Conservation (phyloP, 805 yeast genomes). For the Yarrowia keelungensis region DNA sequence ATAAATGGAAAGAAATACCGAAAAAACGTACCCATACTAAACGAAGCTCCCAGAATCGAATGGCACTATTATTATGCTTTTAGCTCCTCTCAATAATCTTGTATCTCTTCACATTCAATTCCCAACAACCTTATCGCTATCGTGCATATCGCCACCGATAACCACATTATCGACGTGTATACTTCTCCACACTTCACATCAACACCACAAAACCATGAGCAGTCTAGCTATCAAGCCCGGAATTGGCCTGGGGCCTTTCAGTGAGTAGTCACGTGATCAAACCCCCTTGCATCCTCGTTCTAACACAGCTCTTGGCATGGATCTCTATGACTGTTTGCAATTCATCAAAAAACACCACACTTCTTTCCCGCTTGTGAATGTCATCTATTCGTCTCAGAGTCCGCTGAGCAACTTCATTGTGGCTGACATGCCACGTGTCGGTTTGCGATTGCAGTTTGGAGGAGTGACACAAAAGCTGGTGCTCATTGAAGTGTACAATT, state of each 20-base stretch:
- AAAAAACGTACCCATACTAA: too few relatives aligned
- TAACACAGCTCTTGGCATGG: conserved; percentile 26
- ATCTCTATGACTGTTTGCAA: conserved; percentile 13
- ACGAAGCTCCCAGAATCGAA: too few relatives aligned
- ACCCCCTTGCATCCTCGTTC: neutral
- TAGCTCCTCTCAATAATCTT: too few relatives aligned
- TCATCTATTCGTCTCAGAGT: conserved; percentile 34
- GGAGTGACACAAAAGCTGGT: conserved; percentile 16
- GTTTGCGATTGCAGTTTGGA: conserved; percentile 4
- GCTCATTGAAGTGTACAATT: conserved; percentile 29
- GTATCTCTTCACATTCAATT: neutral
- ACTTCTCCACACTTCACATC: neutral
- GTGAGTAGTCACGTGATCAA: conserved; percentile 15
- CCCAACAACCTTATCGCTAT: conserved; percentile 21
- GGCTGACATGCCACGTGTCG: conserved; percentile 12
- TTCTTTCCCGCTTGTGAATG: conserved; percentile 22
- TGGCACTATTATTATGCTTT: too few relatives aligned
- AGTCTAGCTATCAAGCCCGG: conserved; percentile 25
- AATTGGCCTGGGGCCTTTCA: conserved; percentile 19
- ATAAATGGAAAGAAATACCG: too few relatives aligned
- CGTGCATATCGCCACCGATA: conserved; percentile 28
- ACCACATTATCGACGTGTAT: neutral
- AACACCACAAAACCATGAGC: conserved; percentile 2
- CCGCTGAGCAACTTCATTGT: conserved; percentile 19
- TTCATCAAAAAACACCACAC: conserved; percentile 33